Percentiles rank a stretch among this genome's conserved stretches.
These are phyloP conservation scores for Elsinoe necatrix DNA, from an alignment of 2,329 filamentous ascomycete genomes.

Conservation along the genomic window DNA sequence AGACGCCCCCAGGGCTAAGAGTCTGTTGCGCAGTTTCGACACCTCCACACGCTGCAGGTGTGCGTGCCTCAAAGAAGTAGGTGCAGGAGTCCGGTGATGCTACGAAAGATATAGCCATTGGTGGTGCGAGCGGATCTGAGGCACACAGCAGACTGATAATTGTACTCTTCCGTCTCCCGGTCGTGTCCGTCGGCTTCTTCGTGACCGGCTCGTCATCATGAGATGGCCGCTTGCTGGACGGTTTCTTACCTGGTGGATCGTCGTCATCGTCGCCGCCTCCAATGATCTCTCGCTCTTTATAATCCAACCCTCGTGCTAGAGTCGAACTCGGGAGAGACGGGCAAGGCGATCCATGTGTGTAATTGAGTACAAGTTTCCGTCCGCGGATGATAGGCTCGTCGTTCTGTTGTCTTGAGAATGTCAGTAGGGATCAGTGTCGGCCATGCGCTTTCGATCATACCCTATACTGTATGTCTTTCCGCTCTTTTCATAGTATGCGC, in stretches of 20 bases:
- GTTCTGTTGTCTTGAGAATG: slow-evolving; percentile 44
- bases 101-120: slow-evolving; percentile 72
- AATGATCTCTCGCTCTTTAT: slow-evolving; percentile 32
- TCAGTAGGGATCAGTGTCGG: background rate
- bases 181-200: slow-evolving; percentile 18
- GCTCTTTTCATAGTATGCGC: slow-evolving; percentile 63
- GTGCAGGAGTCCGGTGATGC: slow-evolving; percentile 77
- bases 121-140: slow-evolving; percentile 60
- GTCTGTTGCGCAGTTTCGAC: slow-evolving; percentile 49
- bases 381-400: slow-evolving; percentile 51
- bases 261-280: slow-evolving; percentile 30
- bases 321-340: slow-evolving; percentile 22
- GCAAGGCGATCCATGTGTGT: slow-evolving; percentile 44
- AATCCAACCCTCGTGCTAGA: slow-evolving; percentile 14
- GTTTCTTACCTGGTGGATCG: slow-evolving; percentile 26
- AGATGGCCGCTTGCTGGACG: slow-evolving; percentile 19
- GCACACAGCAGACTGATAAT: slow-evolving; percentile 93
- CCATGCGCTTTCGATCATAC: slow-evolving; percentile 39
- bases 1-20: slow-evolving; percentile 65
- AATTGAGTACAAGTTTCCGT: slow-evolving; percentile 51
- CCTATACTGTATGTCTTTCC: slow-evolving; percentile 67
- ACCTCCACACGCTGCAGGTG: slow-evolving; percentile 73
- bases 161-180: slow-evolving; percentile 62
- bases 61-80: slow-evolving; percentile 92
- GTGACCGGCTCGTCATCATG: slow-evolving; percentile 23